These are phyloP conservation scores for Wickerhamomyces chaumierensis DNA, from an alignment of 805 yeast species.

Conservation along the genomic window DNA sequence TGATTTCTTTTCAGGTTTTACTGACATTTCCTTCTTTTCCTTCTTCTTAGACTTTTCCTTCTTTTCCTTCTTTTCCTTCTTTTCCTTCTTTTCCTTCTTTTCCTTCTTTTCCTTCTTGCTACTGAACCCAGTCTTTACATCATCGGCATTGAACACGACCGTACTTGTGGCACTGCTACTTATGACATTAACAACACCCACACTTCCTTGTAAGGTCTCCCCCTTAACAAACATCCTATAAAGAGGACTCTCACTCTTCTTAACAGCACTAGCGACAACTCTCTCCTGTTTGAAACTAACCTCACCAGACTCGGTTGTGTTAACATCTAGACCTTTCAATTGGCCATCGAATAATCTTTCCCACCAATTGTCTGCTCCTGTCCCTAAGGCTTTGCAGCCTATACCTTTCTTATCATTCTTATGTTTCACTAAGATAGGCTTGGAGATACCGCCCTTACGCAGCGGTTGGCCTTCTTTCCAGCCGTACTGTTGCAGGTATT, in stretches of 20 bases:
- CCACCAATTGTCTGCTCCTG: slow-evolving; percentile 87
- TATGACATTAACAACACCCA: slow-evolving; percentile 22
- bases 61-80: slow-evolving; percentile 13
- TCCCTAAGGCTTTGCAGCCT: slow-evolving; percentile 48
- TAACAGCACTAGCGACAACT: slow-evolving; percentile 33
- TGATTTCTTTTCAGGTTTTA: slow-evolving; percentile 18
- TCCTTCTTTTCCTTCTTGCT: slow-evolving; percentile 10
- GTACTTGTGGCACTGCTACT: slow-evolving; percentile 7
- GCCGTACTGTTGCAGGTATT: slow-evolving; percentile 68
- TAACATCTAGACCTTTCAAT: slow-evolving; percentile 62
- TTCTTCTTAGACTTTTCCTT: slow-evolving; percentile 13
- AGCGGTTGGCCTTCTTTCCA: slow-evolving; percentile 91
- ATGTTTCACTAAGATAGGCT: slow-evolving; percentile 83
- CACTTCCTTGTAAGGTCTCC: slow-evolving; percentile 72
- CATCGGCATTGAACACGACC: not conserved
- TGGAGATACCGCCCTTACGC: slow-evolving; percentile 65
- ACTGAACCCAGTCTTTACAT: slow-evolving; percentile 10
- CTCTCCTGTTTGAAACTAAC: slow-evolving; percentile 45
- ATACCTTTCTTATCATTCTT: slow-evolving; percentile 86
- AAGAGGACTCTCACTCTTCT: slow-evolving; percentile 54
- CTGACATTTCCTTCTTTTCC: slow-evolving; percentile 18
- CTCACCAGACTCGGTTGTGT: slow-evolving; percentile 12
- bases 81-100: slow-evolving; percentile 12
- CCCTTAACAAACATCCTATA: slow-evolving; percentile 85
- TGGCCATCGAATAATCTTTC: slow-evolving; percentile 92